phyloP scores from a whole-genome alignment of 1,284 basidiomycete species.

The Meira miltonrushii region DNA sequence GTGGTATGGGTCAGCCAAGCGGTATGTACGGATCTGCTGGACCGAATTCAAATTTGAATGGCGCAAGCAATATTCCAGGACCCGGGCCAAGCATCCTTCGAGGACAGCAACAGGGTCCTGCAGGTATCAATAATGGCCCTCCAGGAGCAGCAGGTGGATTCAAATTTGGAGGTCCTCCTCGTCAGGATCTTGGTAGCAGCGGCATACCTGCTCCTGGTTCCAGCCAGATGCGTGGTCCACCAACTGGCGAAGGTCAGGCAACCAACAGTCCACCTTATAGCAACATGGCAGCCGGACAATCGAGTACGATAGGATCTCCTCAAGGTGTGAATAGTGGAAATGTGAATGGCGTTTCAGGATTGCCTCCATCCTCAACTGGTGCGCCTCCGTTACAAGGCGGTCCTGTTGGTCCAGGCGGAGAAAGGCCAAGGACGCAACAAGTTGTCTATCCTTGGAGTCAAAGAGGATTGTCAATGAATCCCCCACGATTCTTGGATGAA shows the following conservation, averaged over 20 bases:
- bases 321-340: background rate
- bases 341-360: constrained; percentile 21
- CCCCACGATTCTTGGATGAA: constrained; percentile 50
- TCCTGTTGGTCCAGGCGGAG: background rate
- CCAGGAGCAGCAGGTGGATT: constrained; percentile 38
- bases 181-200: constrained; percentile 23
- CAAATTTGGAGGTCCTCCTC: constrained; percentile 33
- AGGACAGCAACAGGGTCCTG: background rate
- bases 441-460: constrained; percentile 52
- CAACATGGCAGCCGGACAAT: background rate
- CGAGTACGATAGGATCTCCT: background rate
- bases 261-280: background rate
- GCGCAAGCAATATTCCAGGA: constrained; percentile 3
- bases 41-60: background rate
- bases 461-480: constrained; percentile 46
- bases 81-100: constrained; percentile 1
- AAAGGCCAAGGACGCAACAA: constrained; percentile 16
- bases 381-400: constrained; percentile 7
- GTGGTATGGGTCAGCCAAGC: background rate
- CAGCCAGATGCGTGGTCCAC: constrained; percentile 12
- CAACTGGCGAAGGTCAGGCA: background rate
- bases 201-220: constrained; percentile 29
- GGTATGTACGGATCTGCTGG: background rate
- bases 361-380: constrained; percentile 22
- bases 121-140: constrained; percentile 13